Evolutionary conservation across 2,329 filamentous ascomycete species (phyloP), one percentile per base, ranked within the genome.

Genomic region (Fusarium camptoceras): DNA sequence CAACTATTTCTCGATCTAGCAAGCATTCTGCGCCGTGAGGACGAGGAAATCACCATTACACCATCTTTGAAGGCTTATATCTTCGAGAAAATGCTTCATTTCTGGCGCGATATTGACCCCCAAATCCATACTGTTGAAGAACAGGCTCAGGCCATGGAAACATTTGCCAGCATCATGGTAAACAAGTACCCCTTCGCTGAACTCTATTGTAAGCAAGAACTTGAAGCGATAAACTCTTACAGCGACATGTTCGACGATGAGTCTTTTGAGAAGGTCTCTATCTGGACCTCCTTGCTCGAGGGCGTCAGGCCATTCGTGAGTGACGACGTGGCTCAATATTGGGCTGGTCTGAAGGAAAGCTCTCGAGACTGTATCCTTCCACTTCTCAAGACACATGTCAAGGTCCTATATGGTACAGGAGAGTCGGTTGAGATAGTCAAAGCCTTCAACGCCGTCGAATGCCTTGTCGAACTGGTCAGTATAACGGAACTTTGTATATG

Each of bases 11-110:
- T 48, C 0, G 25, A 49, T 0, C 20, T 43, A 0, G 14, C 8
- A 16, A 24, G 6, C 1, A 11, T 42, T 16, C 3, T 42, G 22
- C 39, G 7, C 14, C 2, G 15, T 7, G 20, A 42, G 2, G 15
- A 42, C 0, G 41, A 43, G 2, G 2, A 4, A 0, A 4, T 43
- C 1, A 24, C 41, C 0, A 43, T 43, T 2, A 3, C 20, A 5
- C 14, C 6, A 14, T 43, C 41, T 3, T 16, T 43, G 8, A 43
- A 24, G 20, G 20, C 1, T 24, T 43, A 43, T 0, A 16, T 4
- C 0, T 43, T 24, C 2, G 20, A 24, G 4, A 43, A 22, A 8
- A 10, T 43, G 0, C 10, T 43, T 1, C 41, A 43, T 6, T 2
- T 10, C 5, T 43, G 41, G 41, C 14, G 14, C 2, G 41, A 11